Evolutionary conservation across 2,329 filamentous ascomycete genomes (phyloP), one percentile per base, ranked within the genome.

Genomic region (Cordyceps cateniannulata): DNA sequence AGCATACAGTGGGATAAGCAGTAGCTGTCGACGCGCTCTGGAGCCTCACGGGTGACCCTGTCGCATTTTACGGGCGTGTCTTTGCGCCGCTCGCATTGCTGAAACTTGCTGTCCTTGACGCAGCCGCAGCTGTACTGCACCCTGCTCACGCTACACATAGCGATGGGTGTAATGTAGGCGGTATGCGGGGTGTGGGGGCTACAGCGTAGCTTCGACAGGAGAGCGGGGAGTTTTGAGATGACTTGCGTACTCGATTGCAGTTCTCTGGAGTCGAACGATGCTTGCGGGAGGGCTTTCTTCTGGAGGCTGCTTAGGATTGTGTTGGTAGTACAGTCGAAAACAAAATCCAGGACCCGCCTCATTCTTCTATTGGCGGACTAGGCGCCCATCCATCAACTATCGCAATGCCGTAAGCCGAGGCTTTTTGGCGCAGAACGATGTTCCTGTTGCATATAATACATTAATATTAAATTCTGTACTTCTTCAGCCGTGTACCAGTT

Each of bases 11-110:
- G 57, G 24, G 48, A 45, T 10, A 52, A 16, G 40, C 57, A 59
- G 57, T 59, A 59, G 14, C 14, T 47, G 25, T 47, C 25, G 6
- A 25, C n/a, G 24, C 5, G 1, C 5, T 59, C 57, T 7, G 57
- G 29, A 18, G 20, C 9, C 1, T 14, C 25, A 16, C 49, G 48
- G 24, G 1, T 3, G 2, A 59, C 22, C 20, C 25, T 47, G 57
- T 59, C 57, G 49, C 57, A 59, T 8, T 59, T 59, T 20, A 53
- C 18, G 8, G 57, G 49, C 20, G 57, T 59, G n/a, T 38, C 49
- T 18, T 38, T 25, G 2, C 40, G 38, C 27, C 7, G 2, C 20
- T 52, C 49, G 49, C 57, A 59, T 12, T 59, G 49, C 25, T 16
- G 2, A 20, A 53, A 59, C 20, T 14, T 25, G 38, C 48, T 47